A percentile compares a stretch with the other conserved stretches of the same genome.
These are phyloP conservation scores for Yamadazyma mexicana DNA, from an alignment of 1,139 yeast species.

Conservation along the genomic window DNA sequence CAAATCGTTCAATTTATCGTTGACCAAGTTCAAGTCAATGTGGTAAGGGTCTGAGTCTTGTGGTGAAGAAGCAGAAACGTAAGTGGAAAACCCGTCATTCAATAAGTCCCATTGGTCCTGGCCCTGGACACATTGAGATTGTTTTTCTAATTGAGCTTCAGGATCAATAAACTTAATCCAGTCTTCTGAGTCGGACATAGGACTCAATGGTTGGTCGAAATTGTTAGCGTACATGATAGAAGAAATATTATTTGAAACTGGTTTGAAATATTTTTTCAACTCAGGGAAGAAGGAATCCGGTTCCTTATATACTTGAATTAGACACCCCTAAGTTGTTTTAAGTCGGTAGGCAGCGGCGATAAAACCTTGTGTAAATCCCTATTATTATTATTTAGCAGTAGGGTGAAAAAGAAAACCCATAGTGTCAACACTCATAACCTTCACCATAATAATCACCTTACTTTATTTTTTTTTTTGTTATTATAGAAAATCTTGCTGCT, in stretches of 20 bases:
- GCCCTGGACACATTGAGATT: background rate
- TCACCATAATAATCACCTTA: too few relatives aligned
- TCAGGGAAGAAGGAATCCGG: background rate
- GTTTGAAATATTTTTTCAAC: background rate
- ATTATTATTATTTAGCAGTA: too few relatives aligned
- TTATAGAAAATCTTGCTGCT: too few relatives aligned
- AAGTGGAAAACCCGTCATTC: conserved; percentile 5
- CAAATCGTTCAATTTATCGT: conserved; percentile 8
- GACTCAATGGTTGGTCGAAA: conserved; percentile 10
- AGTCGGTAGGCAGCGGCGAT: too few relatives aligned
- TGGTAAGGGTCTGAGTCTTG: conserved; percentile 3
- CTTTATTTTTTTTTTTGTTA: too few relatives aligned
- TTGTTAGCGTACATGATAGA: background rate
- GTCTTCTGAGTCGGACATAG: conserved; percentile 16
- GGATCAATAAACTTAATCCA: conserved; percentile 16
- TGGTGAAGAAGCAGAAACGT: conserved; percentile 7
- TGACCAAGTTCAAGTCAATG: conserved; percentile 14
- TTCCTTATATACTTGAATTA: background rate
- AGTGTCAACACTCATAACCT: too few relatives aligned
- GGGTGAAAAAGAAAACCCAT: too few relatives aligned
- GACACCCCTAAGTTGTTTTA: too few relatives aligned
- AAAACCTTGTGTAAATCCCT: too few relatives aligned
- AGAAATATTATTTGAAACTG: too few relatives aligned
- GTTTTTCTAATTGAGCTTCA: conserved; percentile 3
- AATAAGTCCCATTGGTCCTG: background rate